Percentiles rank a stretch among this genome's conserved stretches.
phyloP scores from a whole-genome alignment of 2,329 filamentous ascomycete species.

The Calonectria multiphialidica region DNA sequence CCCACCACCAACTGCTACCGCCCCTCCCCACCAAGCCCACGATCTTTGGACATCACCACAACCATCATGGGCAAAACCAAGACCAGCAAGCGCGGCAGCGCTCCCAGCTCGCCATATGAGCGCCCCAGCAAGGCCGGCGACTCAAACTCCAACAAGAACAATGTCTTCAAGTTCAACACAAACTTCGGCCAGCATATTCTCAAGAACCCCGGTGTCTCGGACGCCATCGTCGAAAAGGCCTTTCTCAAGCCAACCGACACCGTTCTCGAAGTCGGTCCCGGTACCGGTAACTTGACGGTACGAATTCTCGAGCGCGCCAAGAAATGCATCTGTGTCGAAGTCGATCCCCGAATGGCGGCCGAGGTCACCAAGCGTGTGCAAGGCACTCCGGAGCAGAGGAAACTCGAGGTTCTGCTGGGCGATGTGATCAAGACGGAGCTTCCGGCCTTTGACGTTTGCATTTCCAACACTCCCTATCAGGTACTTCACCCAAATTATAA shows the following conservation, averaged over 20 bases:
- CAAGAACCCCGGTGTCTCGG: slow-evolving; percentile 89
- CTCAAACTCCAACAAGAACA: slow-evolving; percentile 67
- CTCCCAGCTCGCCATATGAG: slow-evolving; percentile 57
- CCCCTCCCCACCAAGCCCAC: slow-evolving; percentile 35
- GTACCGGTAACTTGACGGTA: slow-evolving; percentile 90
- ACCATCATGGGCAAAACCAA: slow-evolving; percentile 65
- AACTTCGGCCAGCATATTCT: slow-evolving; percentile 89
- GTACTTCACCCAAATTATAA: slow-evolving; percentile 47
- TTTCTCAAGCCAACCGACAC: slow-evolving; percentile 90
- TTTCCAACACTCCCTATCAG: slow-evolving; percentile 76
- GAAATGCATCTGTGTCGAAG: slow-evolving; percentile 85
- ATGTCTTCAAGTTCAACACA: slow-evolving; percentile 98
- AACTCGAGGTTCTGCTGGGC: slow-evolving; percentile 88
- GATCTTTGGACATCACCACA: slow-evolving; percentile 20
- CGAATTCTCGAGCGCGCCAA: slow-evolving; percentile 90
- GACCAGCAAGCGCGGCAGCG: slow-evolving; percentile 64
- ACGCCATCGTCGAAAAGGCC: slow-evolving; percentile 79
- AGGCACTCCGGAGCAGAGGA: slow-evolving; percentile 85
- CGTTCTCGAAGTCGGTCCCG: slow-evolving; percentile 93
- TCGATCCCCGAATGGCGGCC: slow-evolving; percentile 96
- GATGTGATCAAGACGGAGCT: slow-evolving; percentile 89
- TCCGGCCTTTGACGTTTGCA: slow-evolving; percentile 84
- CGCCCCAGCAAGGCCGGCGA: slow-evolving; percentile 45
- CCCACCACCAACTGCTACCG: slow-evolving; percentile 23
- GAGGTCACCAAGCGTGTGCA: slow-evolving; percentile 96